These are phyloP conservation scores for Solanum hybrid DNA, from an alignment of 305 asterid species.

Conservation along the genomic window DNA sequence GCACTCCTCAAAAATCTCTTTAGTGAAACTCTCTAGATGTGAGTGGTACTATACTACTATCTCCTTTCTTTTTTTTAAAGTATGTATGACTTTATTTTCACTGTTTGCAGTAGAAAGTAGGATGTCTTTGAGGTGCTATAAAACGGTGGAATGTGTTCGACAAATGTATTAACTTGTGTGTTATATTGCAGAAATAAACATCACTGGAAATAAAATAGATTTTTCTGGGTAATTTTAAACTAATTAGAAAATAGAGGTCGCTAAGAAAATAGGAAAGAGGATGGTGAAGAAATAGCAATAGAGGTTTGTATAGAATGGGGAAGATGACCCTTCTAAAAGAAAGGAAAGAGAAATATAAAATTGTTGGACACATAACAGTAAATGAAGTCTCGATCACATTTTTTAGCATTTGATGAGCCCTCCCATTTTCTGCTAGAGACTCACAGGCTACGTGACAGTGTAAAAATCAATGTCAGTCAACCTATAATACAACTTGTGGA, in stretches of 20 bases:
- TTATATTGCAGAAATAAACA: background rate
- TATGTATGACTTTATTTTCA: background rate
- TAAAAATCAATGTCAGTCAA: background rate
- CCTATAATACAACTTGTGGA: background rate
- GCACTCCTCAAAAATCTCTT: background rate
- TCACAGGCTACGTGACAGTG: background rate
- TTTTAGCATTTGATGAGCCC: background rate
- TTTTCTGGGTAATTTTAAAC: background rate
- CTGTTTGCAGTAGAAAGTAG: background rate
- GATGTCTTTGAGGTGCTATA: background rate
- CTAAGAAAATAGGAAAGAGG: background rate
- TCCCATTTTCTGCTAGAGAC: background rate
- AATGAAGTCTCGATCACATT: background rate
- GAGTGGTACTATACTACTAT: background rate
- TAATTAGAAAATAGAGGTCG: background rate
- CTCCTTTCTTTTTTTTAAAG: background rate
- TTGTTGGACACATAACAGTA: background rate
- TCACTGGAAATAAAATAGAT: background rate
- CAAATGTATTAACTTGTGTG: background rate
- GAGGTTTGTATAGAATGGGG: background rate
- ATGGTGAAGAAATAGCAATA: background rate
- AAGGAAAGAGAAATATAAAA: background rate
- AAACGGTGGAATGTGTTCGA: background rate
- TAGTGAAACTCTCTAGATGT: background rate
- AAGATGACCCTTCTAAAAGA: background rate